Evolutionary conservation across 441 rosid genomes (phyloP).

Genomic region (Croton setiger): DNA sequence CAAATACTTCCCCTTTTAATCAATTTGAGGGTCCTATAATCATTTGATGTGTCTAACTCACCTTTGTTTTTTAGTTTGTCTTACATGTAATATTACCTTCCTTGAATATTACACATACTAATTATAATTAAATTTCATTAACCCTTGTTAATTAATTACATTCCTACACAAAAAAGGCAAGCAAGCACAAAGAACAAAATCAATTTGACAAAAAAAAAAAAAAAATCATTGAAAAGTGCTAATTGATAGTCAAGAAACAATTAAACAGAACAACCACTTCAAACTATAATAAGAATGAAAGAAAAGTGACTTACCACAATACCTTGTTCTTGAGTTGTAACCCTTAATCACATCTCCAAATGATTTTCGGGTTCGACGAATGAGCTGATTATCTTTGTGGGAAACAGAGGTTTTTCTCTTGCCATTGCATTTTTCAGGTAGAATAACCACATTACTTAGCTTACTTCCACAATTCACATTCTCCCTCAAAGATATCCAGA

Average conservation of each 20-base stretch:
- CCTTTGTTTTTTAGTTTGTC: neutral
- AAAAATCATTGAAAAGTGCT: neutral
- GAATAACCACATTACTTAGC: constrained; percentile 21
- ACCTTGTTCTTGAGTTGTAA: constrained; percentile 23
- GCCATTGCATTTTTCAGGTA: constrained; percentile 18
- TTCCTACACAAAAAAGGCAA: too few species aligned
- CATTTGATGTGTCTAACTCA: neutral
- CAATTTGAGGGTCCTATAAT: neutral
- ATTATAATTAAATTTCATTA: too few species aligned
- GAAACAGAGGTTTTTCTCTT: neutral
- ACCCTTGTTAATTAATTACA: too few species aligned
- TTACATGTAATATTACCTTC: neutral
- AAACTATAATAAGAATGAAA: neutral
- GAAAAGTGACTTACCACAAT: constrained; percentile 27
- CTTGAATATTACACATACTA: too few species aligned
- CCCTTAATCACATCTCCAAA: constrained; percentile 19
- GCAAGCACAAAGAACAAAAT: too few species aligned
- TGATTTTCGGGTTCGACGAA: constrained; percentile 23
- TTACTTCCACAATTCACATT: constrained; percentile 33
- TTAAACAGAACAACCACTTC: neutral
- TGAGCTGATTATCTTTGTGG: constrained; percentile 16
- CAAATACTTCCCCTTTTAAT: neutral
- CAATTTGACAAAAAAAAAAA: too few species aligned
- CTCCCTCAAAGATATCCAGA: constrained; percentile 42
- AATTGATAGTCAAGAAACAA: neutral